Base-by-base conservation (phyloP, 768 basidiomycete genomes). In the Serendipita vermifera region DNA sequence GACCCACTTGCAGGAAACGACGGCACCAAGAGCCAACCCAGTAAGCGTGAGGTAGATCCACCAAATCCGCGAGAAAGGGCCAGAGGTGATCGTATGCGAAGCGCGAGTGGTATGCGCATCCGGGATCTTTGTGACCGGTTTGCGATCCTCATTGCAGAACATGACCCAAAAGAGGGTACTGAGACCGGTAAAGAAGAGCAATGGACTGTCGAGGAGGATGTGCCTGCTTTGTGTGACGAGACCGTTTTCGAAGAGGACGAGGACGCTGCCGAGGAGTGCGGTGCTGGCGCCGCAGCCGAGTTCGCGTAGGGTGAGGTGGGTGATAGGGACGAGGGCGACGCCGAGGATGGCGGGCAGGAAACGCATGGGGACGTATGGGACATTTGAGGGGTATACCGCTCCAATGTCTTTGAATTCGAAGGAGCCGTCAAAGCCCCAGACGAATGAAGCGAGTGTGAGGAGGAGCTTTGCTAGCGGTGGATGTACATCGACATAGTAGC, bases 311-410 rank as follows among this genome's bases (percentile, higher is more conserved):
- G 96, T 98, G 31, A 98, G 80, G 69, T 97, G 98, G 43, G 92
- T 76, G 55, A 96, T 69, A 1, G 94, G 94, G 40, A 97, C 77
- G 35, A 93, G 88, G 38, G 83, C 82, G 57, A 98, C 75, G 56
- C 96, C 94, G 59, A 99, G 77, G 20, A 77, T 66, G 13, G 91
- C 93, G 4, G 96, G 93, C n/a, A 99, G 75, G 72, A 91, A 75
- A 22, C 96, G 88, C 96, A 99, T 98, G 24, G 87, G 88, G 58
- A 97, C 82, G 64, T 97, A 98, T 3, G 96, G 96, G 15, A 91
- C 89, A 61, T 81, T 74, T 56, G 9, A 9, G 9, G 35, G 35
- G n/a, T 36, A 36, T 36, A n/a, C 35, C 93, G 92, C 93, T 74
- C 82, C 92, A 61, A 98, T 98, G 55, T 97, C 92, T 66, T 93